Conservation (phyloP, 2,329 filamentous ascomycete genomes). For the Sclerotinia spermophila region DNA sequence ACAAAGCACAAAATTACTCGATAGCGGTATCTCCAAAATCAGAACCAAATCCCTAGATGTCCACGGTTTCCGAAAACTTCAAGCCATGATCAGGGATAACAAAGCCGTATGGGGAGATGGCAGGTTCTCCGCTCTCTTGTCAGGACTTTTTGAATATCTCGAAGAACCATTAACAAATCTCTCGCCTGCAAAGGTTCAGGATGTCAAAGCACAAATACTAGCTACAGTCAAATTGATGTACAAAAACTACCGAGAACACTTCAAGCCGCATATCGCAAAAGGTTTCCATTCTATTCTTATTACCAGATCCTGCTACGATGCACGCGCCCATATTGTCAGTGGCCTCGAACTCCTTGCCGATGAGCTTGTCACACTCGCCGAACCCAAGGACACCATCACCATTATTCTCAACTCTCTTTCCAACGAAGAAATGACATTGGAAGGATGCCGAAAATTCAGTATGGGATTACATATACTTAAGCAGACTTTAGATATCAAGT, state of each 20-base stretch:
- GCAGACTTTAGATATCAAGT: slow-evolving; percentile 48
- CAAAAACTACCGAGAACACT: slow-evolving; percentile 61
- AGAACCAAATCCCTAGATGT: slow-evolving; percentile 70
- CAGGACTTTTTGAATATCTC: slow-evolving; percentile 68
- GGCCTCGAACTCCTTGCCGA: slow-evolving; percentile 71
- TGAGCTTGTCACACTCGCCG: slow-evolving; percentile 64
- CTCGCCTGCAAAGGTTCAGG: slow-evolving; percentile 61
- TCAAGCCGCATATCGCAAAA: slow-evolving; percentile 63
- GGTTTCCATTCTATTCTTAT: slow-evolving; percentile 65
- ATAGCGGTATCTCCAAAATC: slow-evolving; percentile 72
- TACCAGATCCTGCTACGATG: slow-evolving; percentile 63
- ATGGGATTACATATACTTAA: slow-evolving; percentile 63
- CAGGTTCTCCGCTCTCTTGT: slow-evolving; percentile 64
- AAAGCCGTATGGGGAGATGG: slow-evolving; percentile 61
- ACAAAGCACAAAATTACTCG: slow-evolving; percentile 60
- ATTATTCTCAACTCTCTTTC: slow-evolving; percentile 51
- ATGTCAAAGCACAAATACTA: slow-evolving; percentile 71
- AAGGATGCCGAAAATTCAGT: slow-evolving; percentile 52
- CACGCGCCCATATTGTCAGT: slow-evolving; percentile 66
- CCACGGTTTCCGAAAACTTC: slow-evolving; percentile 75
- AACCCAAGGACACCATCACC: slow-evolving; percentile 56
- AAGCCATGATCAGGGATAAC: slow-evolving; percentile 67
- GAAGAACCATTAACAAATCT: slow-evolving; percentile 56
- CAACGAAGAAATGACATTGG: slow-evolving; percentile 41
- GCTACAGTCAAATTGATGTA: slow-evolving; percentile 71